Base-by-base conservation (phyloP, 2,329 filamentous ascomycete species). In the Penicillium verrucosum region DNA sequence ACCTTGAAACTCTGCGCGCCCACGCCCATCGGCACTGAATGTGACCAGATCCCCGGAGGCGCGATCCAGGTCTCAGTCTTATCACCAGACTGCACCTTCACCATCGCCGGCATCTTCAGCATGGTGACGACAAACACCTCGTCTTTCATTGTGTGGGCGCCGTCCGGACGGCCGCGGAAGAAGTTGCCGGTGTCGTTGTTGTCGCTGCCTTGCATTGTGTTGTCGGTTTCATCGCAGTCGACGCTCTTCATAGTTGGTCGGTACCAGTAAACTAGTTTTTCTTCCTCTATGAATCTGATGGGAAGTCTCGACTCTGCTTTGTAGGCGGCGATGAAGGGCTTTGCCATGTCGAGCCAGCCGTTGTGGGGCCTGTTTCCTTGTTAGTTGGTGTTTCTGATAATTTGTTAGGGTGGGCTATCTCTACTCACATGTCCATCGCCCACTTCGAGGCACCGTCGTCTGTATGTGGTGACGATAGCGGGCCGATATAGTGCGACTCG, bases 191-290 rank as follows among this genome's bases (percentile, higher is more conserved):
- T 78, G 21, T 61, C 65, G 56, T 81, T 79, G 62, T 78, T 75
- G 32, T 77, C 74, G 11, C 69, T 68, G 21, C 70, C 74, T 29
- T 67, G 57, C 60, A 77, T 74, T 0, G 79, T 81, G 1, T 78
- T 82, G 62, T 83, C 81, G 14, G 81, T 83, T 6, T 76, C 66
- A 56, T 82, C 80, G 66, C 81, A 84, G 65, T 81, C 65, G 34
- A 81, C 63, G 11, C 60, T 57, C 58, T 74, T 78, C 1, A 76
- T 75, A 1, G 78, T 81, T 2, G 80, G 81, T 1, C 81, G 77
- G 68, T 82, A 84, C 81, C 81, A 84, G 72, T 84, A 84, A 32
- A 82, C 69, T 14, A 84, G 66, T 66, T 81, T 74, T 23, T 84
- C 81, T 11, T 75, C 68, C 36, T 70, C 68, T 60, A 82, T 78